Percentiles rank a stretch among this genome's conserved stretches.
These are phyloP conservation scores for Diplocarpon mali DNA, from an alignment of 2,329 filamentous ascomycete genomes.

Conservation along the genomic window DNA sequence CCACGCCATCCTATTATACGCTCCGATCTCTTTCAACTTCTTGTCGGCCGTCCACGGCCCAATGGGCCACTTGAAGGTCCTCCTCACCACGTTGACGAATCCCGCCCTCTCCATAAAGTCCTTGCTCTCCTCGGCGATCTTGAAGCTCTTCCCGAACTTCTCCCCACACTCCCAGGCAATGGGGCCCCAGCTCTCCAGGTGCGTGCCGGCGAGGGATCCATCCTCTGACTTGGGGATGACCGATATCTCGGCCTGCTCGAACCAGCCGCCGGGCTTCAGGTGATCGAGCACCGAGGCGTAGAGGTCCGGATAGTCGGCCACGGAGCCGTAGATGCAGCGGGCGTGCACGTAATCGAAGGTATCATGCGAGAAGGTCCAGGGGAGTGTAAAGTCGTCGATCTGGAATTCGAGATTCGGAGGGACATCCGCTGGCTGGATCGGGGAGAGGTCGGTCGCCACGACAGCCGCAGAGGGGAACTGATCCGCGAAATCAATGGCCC, in stretches of 20 bases:
- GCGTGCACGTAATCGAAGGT: constrained; percentile 40
- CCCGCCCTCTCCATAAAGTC: constrained; percentile 14
- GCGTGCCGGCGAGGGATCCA: constrained; percentile 13
- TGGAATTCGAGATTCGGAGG: constrained; percentile 41
- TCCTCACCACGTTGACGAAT: constrained; percentile 22
- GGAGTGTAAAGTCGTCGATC: constrained; percentile 38
- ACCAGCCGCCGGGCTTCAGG: constrained; percentile 11
- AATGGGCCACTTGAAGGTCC: constrained; percentile 21
- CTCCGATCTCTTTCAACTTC: constrained; percentile 17
- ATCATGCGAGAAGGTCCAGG: constrained; percentile 33
- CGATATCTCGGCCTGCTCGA: constrained; percentile 31
- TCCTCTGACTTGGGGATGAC: constrained; percentile 17
- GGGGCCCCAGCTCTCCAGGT: constrained; percentile 31
- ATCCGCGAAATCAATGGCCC: constrained; percentile 14
- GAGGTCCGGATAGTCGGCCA: constrained; percentile 6
- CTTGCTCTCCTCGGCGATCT: constrained; percentile 13
- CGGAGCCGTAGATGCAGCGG: constrained; percentile 30
- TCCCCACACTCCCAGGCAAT: constrained; percentile 32
- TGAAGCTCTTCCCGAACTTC: constrained; percentile 29
- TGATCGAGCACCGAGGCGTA: constrained; percentile 5
- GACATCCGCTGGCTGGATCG: constrained; percentile 25
- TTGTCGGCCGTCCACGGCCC: constrained; percentile 24
- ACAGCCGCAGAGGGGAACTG: constrained; percentile 22
- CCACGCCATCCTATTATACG: constrained; percentile 11
- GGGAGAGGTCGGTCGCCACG: constrained; percentile 21